Evolutionary conservation across 2,329 filamentous ascomycete species (phyloP).

Genomic region (Xylariaceae sp.): DNA sequence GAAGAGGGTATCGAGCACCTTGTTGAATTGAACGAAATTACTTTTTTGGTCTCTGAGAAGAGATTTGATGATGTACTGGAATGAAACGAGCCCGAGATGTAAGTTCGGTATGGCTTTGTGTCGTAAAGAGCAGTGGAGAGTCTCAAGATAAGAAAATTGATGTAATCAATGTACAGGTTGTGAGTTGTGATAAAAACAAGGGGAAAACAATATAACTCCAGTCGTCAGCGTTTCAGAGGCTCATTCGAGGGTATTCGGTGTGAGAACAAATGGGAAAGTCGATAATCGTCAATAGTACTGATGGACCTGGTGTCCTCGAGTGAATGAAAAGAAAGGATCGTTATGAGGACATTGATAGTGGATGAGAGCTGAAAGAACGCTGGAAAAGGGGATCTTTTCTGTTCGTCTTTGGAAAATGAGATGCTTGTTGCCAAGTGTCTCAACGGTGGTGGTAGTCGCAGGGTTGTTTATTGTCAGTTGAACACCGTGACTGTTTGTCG

Average conservation of each 20-base stretch:
- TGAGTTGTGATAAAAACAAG: conserved; percentile 21
- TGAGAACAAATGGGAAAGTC: conserved; percentile 35
- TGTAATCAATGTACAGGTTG: conserved; percentile 30
- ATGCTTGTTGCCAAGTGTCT: conserved; percentile 17
- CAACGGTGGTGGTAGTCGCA: conserved; percentile 20
- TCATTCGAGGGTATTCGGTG: conserved; percentile 40
- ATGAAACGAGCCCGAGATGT: too few relatives aligned
- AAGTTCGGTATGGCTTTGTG: conserved; percentile 6
- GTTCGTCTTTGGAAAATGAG: conserved; percentile 12
- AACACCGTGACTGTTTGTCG: conserved; percentile 23
- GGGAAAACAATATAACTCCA: conserved; percentile 36
- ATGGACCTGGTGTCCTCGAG: conserved; percentile 28
- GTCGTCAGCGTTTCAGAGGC: conserved; percentile 43
- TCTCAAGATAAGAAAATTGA: conserved; percentile 13
- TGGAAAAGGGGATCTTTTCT: conserved; percentile 20
- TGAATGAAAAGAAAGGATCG: conserved; percentile 35
- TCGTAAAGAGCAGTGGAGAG: conserved; percentile 16
- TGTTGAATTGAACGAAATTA: conserved; percentile 22
- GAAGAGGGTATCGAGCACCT: conserved; percentile 22
- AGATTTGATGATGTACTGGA: too few relatives aligned
- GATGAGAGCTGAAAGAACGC: conserved; percentile 29
- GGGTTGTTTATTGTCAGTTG: conserved; percentile 19
- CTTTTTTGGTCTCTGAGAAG: conserved; percentile 28
- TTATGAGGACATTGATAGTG: conserved; percentile 42
- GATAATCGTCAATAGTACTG: conserved; percentile 30